Evolutionary conservation across 202 grass and related monocot genomes (phyloP).

Genomic region (Panicum hallii): DNA sequence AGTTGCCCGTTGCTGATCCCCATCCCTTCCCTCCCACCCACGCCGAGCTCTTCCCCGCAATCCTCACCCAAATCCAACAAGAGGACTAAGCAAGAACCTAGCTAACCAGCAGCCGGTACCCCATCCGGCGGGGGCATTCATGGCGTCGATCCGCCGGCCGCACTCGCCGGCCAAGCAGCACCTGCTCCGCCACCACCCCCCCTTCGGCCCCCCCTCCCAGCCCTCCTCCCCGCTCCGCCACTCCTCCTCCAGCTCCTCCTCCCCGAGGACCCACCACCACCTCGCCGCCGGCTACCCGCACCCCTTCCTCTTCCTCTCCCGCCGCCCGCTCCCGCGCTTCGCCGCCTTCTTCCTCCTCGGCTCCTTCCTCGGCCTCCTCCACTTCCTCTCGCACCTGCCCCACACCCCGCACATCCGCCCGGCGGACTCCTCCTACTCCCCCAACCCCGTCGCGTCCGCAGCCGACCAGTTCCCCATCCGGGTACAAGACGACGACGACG

Average conservation of each 20-base stretch:
- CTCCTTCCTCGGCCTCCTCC: slow-evolving; percentile 72
- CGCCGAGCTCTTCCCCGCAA: neutral
- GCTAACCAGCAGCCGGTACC: too few species aligned
- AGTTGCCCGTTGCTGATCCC: neutral
- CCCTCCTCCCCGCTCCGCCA: slow-evolving; percentile 58
- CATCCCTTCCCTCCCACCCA: neutral
- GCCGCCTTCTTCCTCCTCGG: slow-evolving; percentile 82
- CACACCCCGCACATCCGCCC: slow-evolving; percentile 32
- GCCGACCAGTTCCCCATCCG: neutral
- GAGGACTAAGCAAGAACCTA: too few species aligned
- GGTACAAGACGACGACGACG: neutral
- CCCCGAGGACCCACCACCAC: slow-evolving; percentile 13
- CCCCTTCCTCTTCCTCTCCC: slow-evolving; percentile 48
- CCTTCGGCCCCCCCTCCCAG: slow-evolving; percentile 44
- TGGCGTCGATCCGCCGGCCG: slow-evolving; percentile 72
- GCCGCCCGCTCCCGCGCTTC: slow-evolving; percentile 68
- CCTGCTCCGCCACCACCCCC: slow-evolving; percentile 49
- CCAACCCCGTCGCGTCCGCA: neutral
- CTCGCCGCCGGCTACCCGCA: slow-evolving; percentile 19
- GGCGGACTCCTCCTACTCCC: too few species aligned
- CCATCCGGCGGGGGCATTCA: neutral
- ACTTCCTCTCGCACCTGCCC: slow-evolving; percentile 68
- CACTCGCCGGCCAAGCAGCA: slow-evolving; percentile 72
- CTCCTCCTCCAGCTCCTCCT: slow-evolving; percentile 38
- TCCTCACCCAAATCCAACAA: neutral